Evolutionary conservation across 2,329 filamentous ascomycete genomes (phyloP).

Genomic region (Nannizzia gypsea): DNA sequence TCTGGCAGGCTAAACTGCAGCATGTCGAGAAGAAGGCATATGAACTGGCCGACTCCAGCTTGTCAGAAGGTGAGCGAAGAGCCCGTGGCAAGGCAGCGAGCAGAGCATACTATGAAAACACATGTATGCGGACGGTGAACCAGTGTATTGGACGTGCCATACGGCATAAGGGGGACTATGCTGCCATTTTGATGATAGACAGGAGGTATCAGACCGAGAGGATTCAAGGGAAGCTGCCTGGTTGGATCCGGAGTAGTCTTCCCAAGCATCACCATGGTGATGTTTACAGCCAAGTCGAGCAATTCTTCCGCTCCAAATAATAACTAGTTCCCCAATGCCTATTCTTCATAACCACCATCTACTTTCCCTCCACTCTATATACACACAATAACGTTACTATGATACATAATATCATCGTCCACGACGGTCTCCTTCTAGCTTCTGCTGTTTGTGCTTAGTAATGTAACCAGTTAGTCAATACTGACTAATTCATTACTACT

Average conservation of each 20-base stretch:
- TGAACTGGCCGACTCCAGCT: constrained; percentile 16
- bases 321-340: too few relatives aligned
- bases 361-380: neutral
- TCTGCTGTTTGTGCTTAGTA: neutral
- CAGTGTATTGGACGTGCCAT: constrained; percentile 92
- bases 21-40: constrained; percentile 59
- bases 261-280: neutral
- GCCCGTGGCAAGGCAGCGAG: constrained; percentile 41
- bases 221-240: constrained; percentile 69
- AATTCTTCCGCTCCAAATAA: neutral
- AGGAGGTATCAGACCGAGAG: constrained; percentile 61
- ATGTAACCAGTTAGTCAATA: too few relatives aligned
- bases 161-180: constrained; percentile 76
- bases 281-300: neutral
- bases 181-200: constrained; percentile 77
- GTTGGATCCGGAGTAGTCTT: constrained; percentile 72
- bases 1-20: constrained; percentile 86
- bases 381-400: too few relatives aligned
- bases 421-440: neutral
- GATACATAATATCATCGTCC: too few relatives aligned
- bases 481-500: neutral
- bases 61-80: constrained; percentile 21
- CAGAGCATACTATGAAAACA: constrained; percentile 80
- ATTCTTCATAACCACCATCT: too few relatives aligned
- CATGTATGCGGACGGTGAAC: constrained; percentile 93